A percentile compares a stretch with the other conserved stretches of the same genome.
Conservation (phyloP, 148 eudicot genomes). For the Nyssa sinensis region DNA sequence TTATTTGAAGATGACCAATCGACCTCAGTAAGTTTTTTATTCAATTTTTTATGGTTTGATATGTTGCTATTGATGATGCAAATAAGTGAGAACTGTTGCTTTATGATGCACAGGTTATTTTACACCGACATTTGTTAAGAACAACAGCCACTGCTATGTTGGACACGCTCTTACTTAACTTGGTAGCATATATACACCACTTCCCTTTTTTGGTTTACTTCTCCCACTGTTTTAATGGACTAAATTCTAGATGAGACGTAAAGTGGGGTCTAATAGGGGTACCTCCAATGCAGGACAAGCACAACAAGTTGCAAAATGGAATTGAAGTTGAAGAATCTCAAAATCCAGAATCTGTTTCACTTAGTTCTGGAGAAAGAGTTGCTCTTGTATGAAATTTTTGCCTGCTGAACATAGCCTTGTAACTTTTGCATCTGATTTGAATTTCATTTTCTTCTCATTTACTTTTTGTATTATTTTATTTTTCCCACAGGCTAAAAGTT, state of each 20-base stretch:
- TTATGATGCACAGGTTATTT: constrained; percentile 48
- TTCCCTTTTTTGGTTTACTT: background rate
- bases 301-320: constrained; percentile 83
- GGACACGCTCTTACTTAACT: constrained; percentile 59
- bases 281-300: constrained; percentile 57
- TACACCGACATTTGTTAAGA: constrained; percentile 89
- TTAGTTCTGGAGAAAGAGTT: constrained; percentile 70
- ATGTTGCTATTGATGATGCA: constrained; percentile 10
- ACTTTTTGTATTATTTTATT: constrained; percentile 12
- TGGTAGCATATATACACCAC: constrained; percentile 47
- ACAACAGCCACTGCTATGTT: constrained; percentile 64
- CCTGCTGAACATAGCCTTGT: constrained; percentile 5
- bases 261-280: background rate
- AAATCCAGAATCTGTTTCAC: constrained; percentile 45
- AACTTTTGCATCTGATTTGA: constrained; percentile 4
- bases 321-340: constrained; percentile 72
- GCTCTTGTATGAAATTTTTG: constrained; percentile 50
- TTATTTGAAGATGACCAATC: constrained; percentile 92
- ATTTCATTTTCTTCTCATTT: background rate
- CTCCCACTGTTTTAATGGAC: background rate
- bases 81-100: background rate
- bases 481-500: constrained; percentile 68
- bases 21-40: constrained; percentile 56
- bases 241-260: constrained; percentile 8
- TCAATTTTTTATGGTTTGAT: background rate